Conservation (phyloP, 164 flowering plant species). For the Hamamelis virginiana region DNA sequence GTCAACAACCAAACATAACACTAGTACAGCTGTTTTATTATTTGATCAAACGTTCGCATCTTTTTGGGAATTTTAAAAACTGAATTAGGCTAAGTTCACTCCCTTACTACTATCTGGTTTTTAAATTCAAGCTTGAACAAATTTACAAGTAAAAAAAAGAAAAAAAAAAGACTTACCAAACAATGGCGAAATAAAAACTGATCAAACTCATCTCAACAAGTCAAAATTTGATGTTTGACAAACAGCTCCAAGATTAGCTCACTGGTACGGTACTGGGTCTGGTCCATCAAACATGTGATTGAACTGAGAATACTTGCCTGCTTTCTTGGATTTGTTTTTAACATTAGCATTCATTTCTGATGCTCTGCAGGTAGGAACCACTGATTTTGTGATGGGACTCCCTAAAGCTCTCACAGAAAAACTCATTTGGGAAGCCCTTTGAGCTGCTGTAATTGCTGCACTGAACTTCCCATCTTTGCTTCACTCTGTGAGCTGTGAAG, state of each 20-base stretch:
- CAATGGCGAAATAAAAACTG: too few species aligned
- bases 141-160: too few species aligned
- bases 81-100: too few species aligned
- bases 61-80: too few species aligned
- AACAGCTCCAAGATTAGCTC: too few species aligned
- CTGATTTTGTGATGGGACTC: constrained; percentile 66
- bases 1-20: not conserved
- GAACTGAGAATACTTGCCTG: not conserved
- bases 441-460: constrained; percentile 12
- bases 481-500: too few species aligned
- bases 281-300: not conserved
- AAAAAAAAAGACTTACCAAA: too few species aligned
- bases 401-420: constrained; percentile 49
- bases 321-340: not conserved
- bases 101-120: too few species aligned
- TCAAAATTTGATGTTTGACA: too few species aligned
- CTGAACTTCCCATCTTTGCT: not conserved
- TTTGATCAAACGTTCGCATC: not conserved
- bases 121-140: too few species aligned
- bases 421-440: constrained; percentile 44
- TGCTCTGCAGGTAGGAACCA: constrained; percentile 43
- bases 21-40: not conserved
- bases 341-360: not conserved
- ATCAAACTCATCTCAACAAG: too few species aligned
- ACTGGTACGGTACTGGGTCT: not conserved